Conservation (phyloP, 1,284 basidiomycete species). For the Gymnopus androsaceus region DNA sequence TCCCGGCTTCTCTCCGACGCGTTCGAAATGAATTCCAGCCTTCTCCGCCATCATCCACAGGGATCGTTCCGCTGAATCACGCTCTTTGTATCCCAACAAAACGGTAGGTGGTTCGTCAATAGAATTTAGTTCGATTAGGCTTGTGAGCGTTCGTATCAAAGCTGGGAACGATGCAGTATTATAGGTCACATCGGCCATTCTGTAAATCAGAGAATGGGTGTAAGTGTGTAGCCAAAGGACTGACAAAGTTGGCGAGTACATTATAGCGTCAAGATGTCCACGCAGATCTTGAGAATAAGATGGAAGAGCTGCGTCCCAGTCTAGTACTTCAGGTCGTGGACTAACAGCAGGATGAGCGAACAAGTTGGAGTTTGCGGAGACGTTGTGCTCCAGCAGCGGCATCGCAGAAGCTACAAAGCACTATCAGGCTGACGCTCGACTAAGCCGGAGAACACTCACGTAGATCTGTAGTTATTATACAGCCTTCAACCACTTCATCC, state of each 20-base stretch:
- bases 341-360: conserved; percentile 23
- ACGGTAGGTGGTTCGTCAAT: conserved; percentile 45
- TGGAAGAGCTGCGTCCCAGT: conserved; percentile 74
- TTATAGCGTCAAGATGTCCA: conserved; percentile 53
- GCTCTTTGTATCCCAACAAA: conserved; percentile 82
- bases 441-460: conserved; percentile 44
- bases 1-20: conserved; percentile 56
- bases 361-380: conserved; percentile 49
- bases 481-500: conserved; percentile 31
- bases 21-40: conserved; percentile 54
- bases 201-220: conserved; percentile 29
- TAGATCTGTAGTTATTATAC: conserved; percentile 72
- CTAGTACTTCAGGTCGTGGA: conserved; percentile 49
- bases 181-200: conserved; percentile 90
- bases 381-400: conserved; percentile 73
- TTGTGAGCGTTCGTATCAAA: conserved; percentile 56
- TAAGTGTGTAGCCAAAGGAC: neutral
- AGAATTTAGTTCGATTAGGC: conserved; percentile 38
- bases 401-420: conserved; percentile 68
- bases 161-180: conserved; percentile 82
- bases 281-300: conserved; percentile 35
- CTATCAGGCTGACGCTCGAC: neutral
- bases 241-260: conserved; percentile 43
- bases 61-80: conserved; percentile 70
- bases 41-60: conserved; percentile 65